These are phyloP conservation scores for Penicillium tannophilum DNA, from an alignment of 495 filamentous ascomycete species.

Conservation along the genomic window DNA sequence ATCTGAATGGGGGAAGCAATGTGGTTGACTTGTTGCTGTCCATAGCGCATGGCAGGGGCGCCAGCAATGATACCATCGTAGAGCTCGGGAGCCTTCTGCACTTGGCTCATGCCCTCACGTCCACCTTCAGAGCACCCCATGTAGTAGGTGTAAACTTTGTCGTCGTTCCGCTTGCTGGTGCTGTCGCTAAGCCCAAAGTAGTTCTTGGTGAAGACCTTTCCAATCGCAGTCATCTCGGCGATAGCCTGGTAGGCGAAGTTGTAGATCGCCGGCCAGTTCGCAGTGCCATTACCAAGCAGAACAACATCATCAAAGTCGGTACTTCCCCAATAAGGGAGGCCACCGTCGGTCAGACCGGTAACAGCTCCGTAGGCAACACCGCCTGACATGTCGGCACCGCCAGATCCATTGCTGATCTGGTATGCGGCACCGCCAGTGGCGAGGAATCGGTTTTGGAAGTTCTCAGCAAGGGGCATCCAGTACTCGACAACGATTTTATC, in stretches of 20 bases:
- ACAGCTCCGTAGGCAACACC: no score
- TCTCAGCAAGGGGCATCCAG: no score
- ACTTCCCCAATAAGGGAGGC: not conserved
- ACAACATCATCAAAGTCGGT: not conserved
- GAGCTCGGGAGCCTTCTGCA: not conserved
- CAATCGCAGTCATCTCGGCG: not conserved
- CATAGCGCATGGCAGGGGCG: not conserved
- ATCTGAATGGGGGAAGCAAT: not conserved
- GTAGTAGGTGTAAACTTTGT: not conserved
- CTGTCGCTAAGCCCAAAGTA: not conserved
- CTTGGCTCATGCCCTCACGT: not conserved
- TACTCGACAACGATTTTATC: no score
- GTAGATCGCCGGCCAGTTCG: not conserved
- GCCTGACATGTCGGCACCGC: no score
- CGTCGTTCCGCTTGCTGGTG: not conserved
- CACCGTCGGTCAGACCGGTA: no score
- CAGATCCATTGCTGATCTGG: no score
- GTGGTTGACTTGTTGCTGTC: not conserved
- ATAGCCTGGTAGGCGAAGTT: not conserved
- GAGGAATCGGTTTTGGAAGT: no score
- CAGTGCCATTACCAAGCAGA: not conserved
- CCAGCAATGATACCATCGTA: not conserved
- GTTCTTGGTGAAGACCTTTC: not conserved
- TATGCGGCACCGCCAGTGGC: no score
- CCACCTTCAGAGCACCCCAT: not conserved